Conservation (phyloP, 169 alveolate species). For the Besnoitia besnoiti region DNA sequence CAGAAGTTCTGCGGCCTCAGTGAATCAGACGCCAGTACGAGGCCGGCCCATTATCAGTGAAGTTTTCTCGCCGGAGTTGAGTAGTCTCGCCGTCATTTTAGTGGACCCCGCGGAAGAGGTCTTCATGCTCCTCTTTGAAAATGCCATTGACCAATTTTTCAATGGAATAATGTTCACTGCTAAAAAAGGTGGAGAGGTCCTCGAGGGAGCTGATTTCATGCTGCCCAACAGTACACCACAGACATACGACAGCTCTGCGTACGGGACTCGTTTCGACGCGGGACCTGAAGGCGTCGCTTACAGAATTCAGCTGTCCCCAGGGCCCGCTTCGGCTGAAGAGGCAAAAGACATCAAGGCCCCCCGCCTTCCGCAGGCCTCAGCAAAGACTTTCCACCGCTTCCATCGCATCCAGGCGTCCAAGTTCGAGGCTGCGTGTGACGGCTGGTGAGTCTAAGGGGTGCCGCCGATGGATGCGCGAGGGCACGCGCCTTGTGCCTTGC, state of each 20-base stretch:
- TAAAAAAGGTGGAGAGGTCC: neutral
- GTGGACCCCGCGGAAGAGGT: neutral
- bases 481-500: no score
- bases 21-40: slow-evolving; percentile 10
- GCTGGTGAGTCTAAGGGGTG: neutral
- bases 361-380: neutral
- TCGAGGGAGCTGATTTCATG: slow-evolving; percentile 14
- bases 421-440: slow-evolving; percentile 14
- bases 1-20: neutral
- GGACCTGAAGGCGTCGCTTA: neutral
- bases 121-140: slow-evolving; percentile 16
- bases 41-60: neutral
- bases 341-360: neutral
- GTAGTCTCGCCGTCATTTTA: neutral
- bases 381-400: neutral
- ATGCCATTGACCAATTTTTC: slow-evolving; percentile 17
- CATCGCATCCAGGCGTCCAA: neutral
- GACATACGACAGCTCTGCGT: slow-evolving; percentile 3
- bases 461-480: no score
- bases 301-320: neutral
- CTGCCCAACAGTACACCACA: slow-evolving; percentile 2
- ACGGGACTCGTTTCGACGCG: slow-evolving; percentile 5
- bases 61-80: slow-evolving; percentile 19
- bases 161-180: neutral
- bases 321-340: neutral